A percentile compares a stretch with the other conserved stretches of the same genome.
These are phyloP conservation scores for Lodderomyces parapsilosis DNA, from an alignment of 1,139 yeast genomes.

Conservation along the genomic window DNA sequence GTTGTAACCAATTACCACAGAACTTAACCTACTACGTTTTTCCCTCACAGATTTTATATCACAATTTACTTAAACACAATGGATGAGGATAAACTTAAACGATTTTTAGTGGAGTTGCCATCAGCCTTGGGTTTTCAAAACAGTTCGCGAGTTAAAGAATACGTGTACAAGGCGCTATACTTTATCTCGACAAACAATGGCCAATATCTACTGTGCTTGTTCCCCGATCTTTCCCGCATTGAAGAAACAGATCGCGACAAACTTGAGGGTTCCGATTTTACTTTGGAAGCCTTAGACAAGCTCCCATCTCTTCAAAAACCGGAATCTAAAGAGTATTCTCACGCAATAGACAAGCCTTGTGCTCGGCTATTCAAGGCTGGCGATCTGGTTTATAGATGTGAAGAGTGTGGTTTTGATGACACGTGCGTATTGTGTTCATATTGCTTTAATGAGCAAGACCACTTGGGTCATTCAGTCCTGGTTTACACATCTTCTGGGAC, in stretches of 20 bases:
- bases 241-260: not conserved
- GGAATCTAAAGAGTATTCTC: conserved; percentile 16
- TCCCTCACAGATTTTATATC: too few species aligned
- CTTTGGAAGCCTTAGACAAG: conserved; percentile 15
- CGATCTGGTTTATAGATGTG: conserved; percentile 67
- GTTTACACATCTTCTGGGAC: conserved; percentile 49
- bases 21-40: too few species aligned
- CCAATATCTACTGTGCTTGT: conserved; percentile 21
- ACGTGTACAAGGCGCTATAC: conserved; percentile 28
- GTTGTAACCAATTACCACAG: too few species aligned
- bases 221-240: conserved; percentile 21
- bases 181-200: conserved; percentile 35
- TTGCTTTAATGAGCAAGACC: conserved; percentile 71
- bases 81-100: conserved; percentile 22
- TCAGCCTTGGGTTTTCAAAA: conserved; percentile 17
- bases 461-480: conserved; percentile 59
- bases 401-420: conserved; percentile 65
- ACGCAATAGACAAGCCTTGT: conserved; percentile 49
- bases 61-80: too few species aligned
- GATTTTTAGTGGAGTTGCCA: conserved; percentile 31
- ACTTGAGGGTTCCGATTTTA: conserved; percentile 15
- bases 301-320: not conserved
- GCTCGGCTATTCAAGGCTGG: conserved; percentile 58
- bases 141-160: conserved; percentile 16
- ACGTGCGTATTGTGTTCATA: conserved; percentile 72